A percentile compares a stretch with the other conserved stretches of the same genome.
Conservation (phyloP, 192 early-diverging fungal genomes). For the Allomyces macrogynus region DNA sequence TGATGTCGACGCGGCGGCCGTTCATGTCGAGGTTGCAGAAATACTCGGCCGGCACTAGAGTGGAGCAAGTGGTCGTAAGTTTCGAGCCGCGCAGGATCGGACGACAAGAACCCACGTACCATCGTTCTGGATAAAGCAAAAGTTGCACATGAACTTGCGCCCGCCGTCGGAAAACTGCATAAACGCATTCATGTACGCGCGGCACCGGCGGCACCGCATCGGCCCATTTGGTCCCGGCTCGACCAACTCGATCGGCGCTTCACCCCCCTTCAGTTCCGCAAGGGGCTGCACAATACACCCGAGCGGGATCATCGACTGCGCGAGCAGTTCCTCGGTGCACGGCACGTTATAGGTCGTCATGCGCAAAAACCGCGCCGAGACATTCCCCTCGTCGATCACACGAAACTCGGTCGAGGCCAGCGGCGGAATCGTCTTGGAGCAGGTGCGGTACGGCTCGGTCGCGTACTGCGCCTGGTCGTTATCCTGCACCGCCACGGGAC, state of each 20-base stretch:
- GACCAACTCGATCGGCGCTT: constrained; percentile 59
- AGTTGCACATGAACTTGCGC: constrained; percentile 77
- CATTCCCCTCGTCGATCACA: constrained; percentile 76
- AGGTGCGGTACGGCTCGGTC: constrained; percentile 47
- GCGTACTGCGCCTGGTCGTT: constrained; percentile 53
- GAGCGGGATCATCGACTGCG: constrained; percentile 58
- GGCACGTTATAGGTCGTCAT: constrained; percentile 77
- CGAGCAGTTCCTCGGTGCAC: constrained; percentile 53
- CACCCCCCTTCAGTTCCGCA: constrained; percentile 54
- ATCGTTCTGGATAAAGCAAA: constrained; percentile 75
- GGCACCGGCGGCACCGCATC: constrained; percentile 73
- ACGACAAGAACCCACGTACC: too few species aligned
- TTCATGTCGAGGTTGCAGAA: constrained; percentile 89
- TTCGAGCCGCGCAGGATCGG: too few species aligned
- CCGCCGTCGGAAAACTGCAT: constrained; percentile 78
- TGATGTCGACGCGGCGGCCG: constrained; percentile 63
- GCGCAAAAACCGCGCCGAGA: constrained; percentile 77
- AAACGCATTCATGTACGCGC: constrained; percentile 83
- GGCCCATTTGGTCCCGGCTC: constrained; percentile 75
- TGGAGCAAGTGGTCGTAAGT: constrained; percentile 1
- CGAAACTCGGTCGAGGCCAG: constrained; percentile 58
- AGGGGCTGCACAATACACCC: constrained; percentile 82
- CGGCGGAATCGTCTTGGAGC: constrained; percentile 45
- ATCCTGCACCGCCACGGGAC: constrained; percentile 64
- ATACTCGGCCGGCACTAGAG: constrained; percentile 58